These are phyloP conservation scores for Golubevia sp. DNA, from an alignment of 1,284 basidiomycete genomes.

Conservation along the genomic window DNA sequence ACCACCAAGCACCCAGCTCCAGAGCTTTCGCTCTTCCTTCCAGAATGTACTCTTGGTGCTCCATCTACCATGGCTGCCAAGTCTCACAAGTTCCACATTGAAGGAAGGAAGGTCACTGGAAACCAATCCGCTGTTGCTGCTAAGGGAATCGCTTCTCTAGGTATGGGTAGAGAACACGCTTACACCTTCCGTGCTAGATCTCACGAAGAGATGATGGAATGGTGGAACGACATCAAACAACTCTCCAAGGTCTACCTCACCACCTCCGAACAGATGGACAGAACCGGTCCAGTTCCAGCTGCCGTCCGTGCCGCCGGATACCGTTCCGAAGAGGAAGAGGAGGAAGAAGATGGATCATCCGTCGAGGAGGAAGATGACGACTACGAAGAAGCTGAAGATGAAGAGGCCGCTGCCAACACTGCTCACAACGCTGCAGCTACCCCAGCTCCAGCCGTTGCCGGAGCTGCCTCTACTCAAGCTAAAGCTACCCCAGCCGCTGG, in stretches of 20 bases:
- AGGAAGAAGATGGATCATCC: constrained; percentile 73
- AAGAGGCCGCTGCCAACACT: constrained; percentile 21
- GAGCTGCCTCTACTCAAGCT: no score
- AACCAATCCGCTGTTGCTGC: constrained; percentile 69
- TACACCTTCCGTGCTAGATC: constrained; percentile 90
- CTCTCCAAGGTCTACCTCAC: constrained; percentile 93
- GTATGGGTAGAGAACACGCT: constrained; percentile 68
- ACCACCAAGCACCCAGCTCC: constrained; percentile 71
- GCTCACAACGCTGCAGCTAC: constrained; percentile 13
- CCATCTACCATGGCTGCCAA: constrained; percentile 74
- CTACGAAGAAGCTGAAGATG: constrained; percentile 39
- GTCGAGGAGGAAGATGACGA: constrained; percentile 77
- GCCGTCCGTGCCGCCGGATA: constrained; percentile 89
- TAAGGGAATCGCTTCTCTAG: constrained; percentile 66
- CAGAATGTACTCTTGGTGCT: constrained; percentile 92
- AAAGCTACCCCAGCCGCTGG: constrained; percentile 1
- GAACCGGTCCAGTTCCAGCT: constrained; percentile 87
- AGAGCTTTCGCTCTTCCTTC: constrained; percentile 87
- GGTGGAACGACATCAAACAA: constrained; percentile 99
- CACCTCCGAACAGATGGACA: constrained; percentile 89
- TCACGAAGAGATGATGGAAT: constrained; percentile 98
- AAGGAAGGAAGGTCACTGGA: constrained; percentile 77
- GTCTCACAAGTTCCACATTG: constrained; percentile 97
- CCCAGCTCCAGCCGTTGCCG: constrained; percentile 16
- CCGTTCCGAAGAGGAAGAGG: constrained; percentile 66